Percentiles rank a stretch among this genome's conserved stretches.
phyloP scores from a whole-genome alignment of 1,139 yeast genomes.

The Wickerhamomyces sp. region DNA sequence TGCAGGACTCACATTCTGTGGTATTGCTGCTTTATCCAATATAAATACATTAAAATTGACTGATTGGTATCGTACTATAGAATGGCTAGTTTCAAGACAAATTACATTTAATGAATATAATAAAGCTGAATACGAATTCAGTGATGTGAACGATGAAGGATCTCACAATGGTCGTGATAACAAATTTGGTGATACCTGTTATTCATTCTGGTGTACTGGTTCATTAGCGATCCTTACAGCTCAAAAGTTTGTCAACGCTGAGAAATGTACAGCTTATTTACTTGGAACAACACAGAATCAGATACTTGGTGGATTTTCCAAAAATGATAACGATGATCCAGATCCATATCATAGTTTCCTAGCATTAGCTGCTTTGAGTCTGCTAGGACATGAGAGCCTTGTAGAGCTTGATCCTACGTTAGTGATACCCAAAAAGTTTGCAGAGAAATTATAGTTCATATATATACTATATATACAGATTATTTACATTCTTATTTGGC shows the following conservation, averaged over 20 bases:
- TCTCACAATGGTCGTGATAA: slow-evolving; percentile 89
- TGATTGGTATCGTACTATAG: slow-evolving; percentile 35
- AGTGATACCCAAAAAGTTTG: slow-evolving; percentile 12
- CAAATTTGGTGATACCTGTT: slow-evolving; percentile 86
- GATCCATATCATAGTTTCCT: slow-evolving; percentile 68
- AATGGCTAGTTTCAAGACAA: slow-evolving; percentile 67
- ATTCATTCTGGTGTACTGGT: slow-evolving; percentile 83
- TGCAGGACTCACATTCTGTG: slow-evolving; percentile 87
- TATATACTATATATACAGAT: neutral
- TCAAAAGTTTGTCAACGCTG: slow-evolving; percentile 34
- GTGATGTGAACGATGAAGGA: slow-evolving; percentile 45
- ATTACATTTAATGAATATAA: slow-evolving; percentile 30
- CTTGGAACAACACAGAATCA: slow-evolving; percentile 57
- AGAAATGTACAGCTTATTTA: slow-evolving; percentile 42
- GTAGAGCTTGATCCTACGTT: slow-evolving; percentile 21
- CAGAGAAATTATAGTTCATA: slow-evolving; percentile 3
- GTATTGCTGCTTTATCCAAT: slow-evolving; percentile 57
- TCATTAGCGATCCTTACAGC: slow-evolving; percentile 43
- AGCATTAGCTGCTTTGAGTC: slow-evolving; percentile 53
- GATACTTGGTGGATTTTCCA: slow-evolving; percentile 80
- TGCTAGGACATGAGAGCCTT: slow-evolving; percentile 29
- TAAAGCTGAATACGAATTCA: slow-evolving; percentile 13
- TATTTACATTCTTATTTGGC: neutral
- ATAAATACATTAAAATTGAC: slow-evolving; percentile 30
- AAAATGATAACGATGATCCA: slow-evolving; percentile 58